Evolutionary conservation across 768 basidiomycete genomes (phyloP), one percentile per base, ranked within the genome.

Genomic region (Daedaleopsis sinensis): DNA sequence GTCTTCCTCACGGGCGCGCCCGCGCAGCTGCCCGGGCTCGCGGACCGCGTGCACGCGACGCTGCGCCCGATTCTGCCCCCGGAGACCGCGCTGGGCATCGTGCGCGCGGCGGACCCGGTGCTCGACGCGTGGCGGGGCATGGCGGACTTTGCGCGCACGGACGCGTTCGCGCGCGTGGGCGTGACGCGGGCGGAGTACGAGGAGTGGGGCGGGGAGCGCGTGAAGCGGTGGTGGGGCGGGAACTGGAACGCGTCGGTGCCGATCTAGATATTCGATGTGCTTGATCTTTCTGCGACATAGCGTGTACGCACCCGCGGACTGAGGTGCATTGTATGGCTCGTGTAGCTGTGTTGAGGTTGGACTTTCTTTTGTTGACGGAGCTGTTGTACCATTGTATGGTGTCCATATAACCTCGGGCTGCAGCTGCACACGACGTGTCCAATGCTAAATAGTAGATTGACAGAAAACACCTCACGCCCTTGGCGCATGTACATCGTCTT

Each of bases 91-190:
- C 81, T 99, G 21, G 72, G 80, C 48, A 83, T 95, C 46, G 73
- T 77, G 37, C 76, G 80, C 1, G 91, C 95, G 1, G 75, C 68
- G 2, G 87, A 97, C 70, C 85, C 91, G 1, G 64, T 76, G 13
- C 65, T 87, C 62, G 94, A 96, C 67, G 90, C 95, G 16, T 99
- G 96, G 96, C 81, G 83, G 44, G 97, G 97, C 8, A 96, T 99
- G 94, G 91, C 92, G 15, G 81, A 81, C 52, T 90, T 90, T 68
- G 84, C 86, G 42, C 73, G 72, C 64, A 84, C 83, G n/a, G 75
- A 78, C 0, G 84, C 80, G 59, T 88, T 90, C 67, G 51, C 66
- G 48, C 72, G 70, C 36, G 82, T 85, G 1, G 80, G 84, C 2
- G 83, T 96, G 42, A 92, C 89, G 16, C 81, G 79, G 67, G 85